Percentiles rank a stretch among this genome's conserved stretches.
Evolutionary conservation across 2,329 filamentous ascomycete species (phyloP).

Genomic region (Pseudopyrenochaeta lycopersici): DNA sequence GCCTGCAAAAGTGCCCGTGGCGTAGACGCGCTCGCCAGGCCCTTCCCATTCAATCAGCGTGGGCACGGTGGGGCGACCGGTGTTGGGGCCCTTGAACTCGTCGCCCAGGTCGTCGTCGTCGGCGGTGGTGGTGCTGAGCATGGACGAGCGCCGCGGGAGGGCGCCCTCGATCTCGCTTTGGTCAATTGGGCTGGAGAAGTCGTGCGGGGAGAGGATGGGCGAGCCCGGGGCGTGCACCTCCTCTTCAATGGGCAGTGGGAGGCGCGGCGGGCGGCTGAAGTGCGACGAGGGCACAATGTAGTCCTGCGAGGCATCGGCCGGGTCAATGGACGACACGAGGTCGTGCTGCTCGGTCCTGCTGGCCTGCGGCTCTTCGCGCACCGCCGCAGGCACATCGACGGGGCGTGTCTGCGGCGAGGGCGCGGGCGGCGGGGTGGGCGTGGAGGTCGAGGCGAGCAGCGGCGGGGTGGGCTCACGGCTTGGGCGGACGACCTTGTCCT

Average conservation of each 20-base stretch:
- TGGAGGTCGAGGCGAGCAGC: conserved; percentile 26
- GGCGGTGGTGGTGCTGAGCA: conserved; percentile 65
- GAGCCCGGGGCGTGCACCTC: conserved; percentile 89
- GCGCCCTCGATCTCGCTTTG: conserved; percentile 57
- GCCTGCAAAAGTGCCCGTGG: conserved; percentile 95
- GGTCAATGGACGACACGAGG: conserved; percentile 35
- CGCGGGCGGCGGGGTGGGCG: conserved; percentile 6
- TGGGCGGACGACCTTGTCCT: not conserved
- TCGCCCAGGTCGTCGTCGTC: conserved; percentile 73
- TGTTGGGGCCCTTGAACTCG: conserved; percentile 71
- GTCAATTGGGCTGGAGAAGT: conserved; percentile 61
- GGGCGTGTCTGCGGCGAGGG: conserved; percentile 46
- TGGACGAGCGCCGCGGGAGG: conserved; percentile 64
- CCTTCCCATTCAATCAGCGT: conserved; percentile 86
- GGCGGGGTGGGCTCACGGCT: conserved; percentile 31
- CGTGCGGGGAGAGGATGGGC: conserved; percentile 80
- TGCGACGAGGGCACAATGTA: conserved; percentile 53
- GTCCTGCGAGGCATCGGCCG: conserved; percentile 43
- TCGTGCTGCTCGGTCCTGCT: conserved; percentile 13
- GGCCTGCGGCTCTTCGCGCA: conserved; percentile 26
- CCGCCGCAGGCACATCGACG: conserved; percentile 48
- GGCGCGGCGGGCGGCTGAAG: conserved; percentile 77
- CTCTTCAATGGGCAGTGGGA: conserved; percentile 93
- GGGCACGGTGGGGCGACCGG: conserved; percentile 78
- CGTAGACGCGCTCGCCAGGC: conserved; percentile 88